These are phyloP conservation scores for Citrullus mucosospermus DNA, from an alignment of 306 rosid species.

Conservation along the genomic window DNA sequence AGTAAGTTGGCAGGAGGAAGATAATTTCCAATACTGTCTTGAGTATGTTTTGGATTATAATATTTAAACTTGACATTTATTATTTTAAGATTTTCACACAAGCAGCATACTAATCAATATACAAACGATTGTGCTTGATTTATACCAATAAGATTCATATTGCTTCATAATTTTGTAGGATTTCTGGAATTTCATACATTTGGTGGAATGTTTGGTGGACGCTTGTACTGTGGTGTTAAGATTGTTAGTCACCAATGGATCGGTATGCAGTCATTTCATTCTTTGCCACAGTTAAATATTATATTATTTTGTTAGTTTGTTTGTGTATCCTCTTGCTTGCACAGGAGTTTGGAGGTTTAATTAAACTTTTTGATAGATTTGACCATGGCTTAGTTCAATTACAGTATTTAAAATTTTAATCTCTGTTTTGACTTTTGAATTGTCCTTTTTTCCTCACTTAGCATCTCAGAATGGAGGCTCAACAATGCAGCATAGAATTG, in stretches of 20 bases:
- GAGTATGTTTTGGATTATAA: not conserved
- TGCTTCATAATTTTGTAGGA: conserved; percentile 36
- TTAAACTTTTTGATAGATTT: not conserved
- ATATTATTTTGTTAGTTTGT: not conserved
- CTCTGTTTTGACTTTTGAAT: not conserved
- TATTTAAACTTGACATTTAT: not conserved
- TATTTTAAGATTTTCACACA: not conserved
- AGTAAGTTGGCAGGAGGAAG: conserved; percentile 34
- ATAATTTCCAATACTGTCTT: conserved; percentile 6
- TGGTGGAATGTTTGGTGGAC: conserved; percentile 50
- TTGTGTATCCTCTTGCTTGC: not conserved
- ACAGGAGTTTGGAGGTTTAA: not conserved
- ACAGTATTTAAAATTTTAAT: not conserved
- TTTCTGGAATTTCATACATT: conserved; percentile 36
- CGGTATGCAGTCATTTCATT: conserved; percentile 27
- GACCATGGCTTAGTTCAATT: not conserved
- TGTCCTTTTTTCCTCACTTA: conserved; percentile 9
- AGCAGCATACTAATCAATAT: not conserved
- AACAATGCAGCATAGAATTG: conserved; percentile 52
- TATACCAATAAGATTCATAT: not conserved
- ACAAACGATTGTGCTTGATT: not conserved
- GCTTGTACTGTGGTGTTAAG: conserved; percentile 53
- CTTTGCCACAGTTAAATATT: conserved; percentile 2
- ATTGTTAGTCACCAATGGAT: conserved; percentile 37
- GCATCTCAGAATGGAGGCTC: conserved; percentile 59